Base-by-base conservation (phyloP, 1,139 yeast genomes). In the Groenewaldozyma auringiensis region DNA sequence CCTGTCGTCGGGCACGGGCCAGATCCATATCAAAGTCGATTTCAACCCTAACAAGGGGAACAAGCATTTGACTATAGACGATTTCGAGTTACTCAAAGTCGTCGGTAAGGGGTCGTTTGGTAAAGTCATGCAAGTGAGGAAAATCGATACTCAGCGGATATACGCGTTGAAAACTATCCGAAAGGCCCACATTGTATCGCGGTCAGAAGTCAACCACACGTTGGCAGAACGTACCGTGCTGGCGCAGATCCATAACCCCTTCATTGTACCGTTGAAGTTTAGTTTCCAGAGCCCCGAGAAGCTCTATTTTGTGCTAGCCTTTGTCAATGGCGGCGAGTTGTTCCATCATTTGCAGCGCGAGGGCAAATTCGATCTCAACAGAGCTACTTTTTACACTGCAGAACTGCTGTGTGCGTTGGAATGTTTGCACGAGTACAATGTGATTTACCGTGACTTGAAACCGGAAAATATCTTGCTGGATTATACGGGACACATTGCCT, bases 71-170 rank as follows among this genome's bases (percentile, higher is more conserved):
- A 73, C 87, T 1, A 88, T 92, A 55, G 95, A 88, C 47, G 96
- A 92, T 61, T 92, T 92, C 65, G 96, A 89, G 58, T 70, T 94
- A 47, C 74, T 92, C 56, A 92, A 92, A 65, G 98, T 92, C 18
- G 87, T 92, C 48, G 98, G 98, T 40, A 92, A 92, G 64, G 98
- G 98, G 2, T 87, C 96, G 2, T 94, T 92, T 66, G 98, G 98
- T 46, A 92, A 94, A 66, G 98, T 92, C 47, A 92, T 92, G 97
- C 98, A 92, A 66, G 98, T 92, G 40, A 81, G 88, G 49, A 92
- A 92, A 68, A 85, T 85, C 57, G 97, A 92, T 65, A 92, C 98
- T 9, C 83, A 83, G 53, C 94, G 89, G 62, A 82, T 92, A 34
- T 92, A 92, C 64, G 98, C 98, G 2, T 71, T 92, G 62, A 92